These are phyloP conservation scores for Epichloe coenophiala DNA, from an alignment of 2,329 filamentous ascomycete genomes.

Conservation along the genomic window DNA sequence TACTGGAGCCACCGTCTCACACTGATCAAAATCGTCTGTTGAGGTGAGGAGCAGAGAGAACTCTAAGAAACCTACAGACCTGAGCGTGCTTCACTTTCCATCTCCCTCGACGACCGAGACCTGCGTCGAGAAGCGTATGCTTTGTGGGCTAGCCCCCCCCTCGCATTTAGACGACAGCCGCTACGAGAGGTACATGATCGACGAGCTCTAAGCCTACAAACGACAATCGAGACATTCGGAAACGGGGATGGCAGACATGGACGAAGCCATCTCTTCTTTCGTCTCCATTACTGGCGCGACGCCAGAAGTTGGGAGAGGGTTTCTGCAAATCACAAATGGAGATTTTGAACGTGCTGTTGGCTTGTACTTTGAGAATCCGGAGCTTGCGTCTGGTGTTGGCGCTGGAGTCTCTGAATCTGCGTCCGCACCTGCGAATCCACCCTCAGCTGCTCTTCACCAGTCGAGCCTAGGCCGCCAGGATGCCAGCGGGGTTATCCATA, in stretches of 20 bases:
- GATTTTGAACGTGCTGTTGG: constrained; percentile 77
- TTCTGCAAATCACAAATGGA: constrained; percentile 72
- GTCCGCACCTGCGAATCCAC: constrained; percentile 5
- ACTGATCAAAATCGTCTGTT: background rate
- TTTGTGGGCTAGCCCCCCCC: no score
- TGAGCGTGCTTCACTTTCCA: background rate
- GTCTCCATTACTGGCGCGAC: constrained; percentile 66
- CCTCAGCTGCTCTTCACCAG: constrained; percentile 18
- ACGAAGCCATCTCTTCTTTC: constrained; percentile 65
- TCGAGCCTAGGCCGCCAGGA: constrained; percentile 20
- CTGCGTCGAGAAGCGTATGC: background rate
- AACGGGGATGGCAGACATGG: constrained; percentile 32
- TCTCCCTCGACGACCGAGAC: background rate
- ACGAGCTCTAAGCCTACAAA: background rate
- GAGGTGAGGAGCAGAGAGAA: background rate
- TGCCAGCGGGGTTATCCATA: constrained; percentile 41
- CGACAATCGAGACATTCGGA: background rate
- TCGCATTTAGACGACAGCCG: background rate
- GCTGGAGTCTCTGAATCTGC: constrained; percentile 15
- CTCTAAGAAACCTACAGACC: background rate
- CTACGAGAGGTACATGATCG: background rate
- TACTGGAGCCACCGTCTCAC: background rate
- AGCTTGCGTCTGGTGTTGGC: constrained; percentile 35
- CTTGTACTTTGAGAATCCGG: constrained; percentile 81
- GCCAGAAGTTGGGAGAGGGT: constrained; percentile 62